These are phyloP conservation scores for Colletotrichum truncatum DNA, from an alignment of 2,329 filamentous ascomycete genomes.

Conservation along the genomic window DNA sequence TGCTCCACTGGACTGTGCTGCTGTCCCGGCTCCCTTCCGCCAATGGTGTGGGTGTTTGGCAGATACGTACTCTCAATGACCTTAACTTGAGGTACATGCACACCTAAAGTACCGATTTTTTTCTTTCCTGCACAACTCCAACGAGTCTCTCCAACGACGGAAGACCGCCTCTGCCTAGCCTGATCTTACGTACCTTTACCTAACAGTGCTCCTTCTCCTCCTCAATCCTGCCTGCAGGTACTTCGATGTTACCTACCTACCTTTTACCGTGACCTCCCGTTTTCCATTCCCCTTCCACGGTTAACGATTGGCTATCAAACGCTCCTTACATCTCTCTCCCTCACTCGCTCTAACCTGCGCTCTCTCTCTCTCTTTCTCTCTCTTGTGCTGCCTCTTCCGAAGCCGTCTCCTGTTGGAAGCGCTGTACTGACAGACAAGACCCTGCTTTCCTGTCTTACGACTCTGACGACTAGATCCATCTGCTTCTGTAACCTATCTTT, in stretches of 20 bases:
- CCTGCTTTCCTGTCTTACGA: slow-evolving; percentile 6
- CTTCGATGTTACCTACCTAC: background rate
- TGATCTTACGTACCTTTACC: slow-evolving; percentile 14
- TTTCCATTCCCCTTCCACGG: background rate
- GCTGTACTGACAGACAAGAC: background rate
- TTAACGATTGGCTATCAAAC: slow-evolving; percentile 12
- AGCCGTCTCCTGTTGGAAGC: slow-evolving; percentile 1
- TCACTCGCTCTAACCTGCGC: too few relatives aligned
- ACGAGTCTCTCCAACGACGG: slow-evolving; percentile 14
- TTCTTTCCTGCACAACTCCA: too few relatives aligned
- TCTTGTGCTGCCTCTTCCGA: background rate
- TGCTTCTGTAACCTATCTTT: slow-evolving; percentile 11
- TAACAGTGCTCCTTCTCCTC: background rate
- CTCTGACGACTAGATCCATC: background rate
- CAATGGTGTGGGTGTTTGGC: background rate
- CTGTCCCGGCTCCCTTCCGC: background rate
- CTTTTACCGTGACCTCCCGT: background rate
- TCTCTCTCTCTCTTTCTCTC: too few relatives aligned
- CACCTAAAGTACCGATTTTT: background rate
- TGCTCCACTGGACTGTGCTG: slow-evolving; percentile 19
- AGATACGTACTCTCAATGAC: background rate
- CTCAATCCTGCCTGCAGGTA: slow-evolving; percentile 2
- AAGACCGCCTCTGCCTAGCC: slow-evolving; percentile 16
- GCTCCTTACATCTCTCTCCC: slow-evolving; percentile 8
- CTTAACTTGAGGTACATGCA: slow-evolving; percentile 21